Percentiles rank a stretch among this genome's conserved stretches.
phyloP scores from a whole-genome alignment of 2,329 filamentous ascomycete genomes.

The Immersiporthe knoxdaviesiana region DNA sequence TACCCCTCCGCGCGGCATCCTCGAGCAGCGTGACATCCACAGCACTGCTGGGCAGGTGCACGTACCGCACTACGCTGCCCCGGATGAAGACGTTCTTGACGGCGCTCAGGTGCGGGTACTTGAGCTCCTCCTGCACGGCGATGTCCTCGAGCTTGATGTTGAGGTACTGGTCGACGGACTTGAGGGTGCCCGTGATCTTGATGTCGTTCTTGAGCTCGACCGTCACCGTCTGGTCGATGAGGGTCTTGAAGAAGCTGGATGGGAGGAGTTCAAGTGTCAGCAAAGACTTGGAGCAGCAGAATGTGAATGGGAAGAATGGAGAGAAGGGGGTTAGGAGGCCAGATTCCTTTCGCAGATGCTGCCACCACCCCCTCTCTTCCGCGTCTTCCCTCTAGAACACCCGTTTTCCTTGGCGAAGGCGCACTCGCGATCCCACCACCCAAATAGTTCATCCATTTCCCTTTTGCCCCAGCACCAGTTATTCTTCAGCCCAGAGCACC shows the following conservation, averaged over 20 bases:
- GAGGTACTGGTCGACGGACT: conserved; percentile 97
- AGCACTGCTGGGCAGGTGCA: conserved; percentile 79
- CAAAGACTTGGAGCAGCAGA: no score
- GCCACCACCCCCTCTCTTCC: not conserved
- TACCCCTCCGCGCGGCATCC: conserved; percentile 87
- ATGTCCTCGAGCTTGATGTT: conserved; percentile 99
- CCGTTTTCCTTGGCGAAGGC: not conserved
- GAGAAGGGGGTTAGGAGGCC: not conserved
- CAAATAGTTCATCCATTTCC: not conserved
- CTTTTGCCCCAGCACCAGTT: not conserved
- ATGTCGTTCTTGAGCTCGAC: conserved; percentile 99
- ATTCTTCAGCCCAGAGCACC: no score
- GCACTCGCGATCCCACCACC: not conserved
- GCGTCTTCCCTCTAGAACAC: not conserved
- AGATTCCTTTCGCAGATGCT: not conserved
- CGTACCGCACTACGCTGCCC: conserved; percentile 89
- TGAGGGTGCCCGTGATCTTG: conserved; percentile 90
- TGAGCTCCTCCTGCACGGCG: conserved; percentile 86
- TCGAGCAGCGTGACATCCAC: conserved; percentile 87
- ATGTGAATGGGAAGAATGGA: not conserved
- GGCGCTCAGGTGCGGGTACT: conserved; percentile 87
- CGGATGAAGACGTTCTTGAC: conserved; percentile 97
- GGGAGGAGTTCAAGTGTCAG: no score
- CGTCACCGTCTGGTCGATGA: conserved; percentile 95
- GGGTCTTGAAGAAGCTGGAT: conserved; percentile 97